A percentile compares a stretch with the other conserved stretches of the same genome.
These are phyloP conservation scores for Pichia californica DNA, from an alignment of 805 yeast genomes.

Conservation along the genomic window DNA sequence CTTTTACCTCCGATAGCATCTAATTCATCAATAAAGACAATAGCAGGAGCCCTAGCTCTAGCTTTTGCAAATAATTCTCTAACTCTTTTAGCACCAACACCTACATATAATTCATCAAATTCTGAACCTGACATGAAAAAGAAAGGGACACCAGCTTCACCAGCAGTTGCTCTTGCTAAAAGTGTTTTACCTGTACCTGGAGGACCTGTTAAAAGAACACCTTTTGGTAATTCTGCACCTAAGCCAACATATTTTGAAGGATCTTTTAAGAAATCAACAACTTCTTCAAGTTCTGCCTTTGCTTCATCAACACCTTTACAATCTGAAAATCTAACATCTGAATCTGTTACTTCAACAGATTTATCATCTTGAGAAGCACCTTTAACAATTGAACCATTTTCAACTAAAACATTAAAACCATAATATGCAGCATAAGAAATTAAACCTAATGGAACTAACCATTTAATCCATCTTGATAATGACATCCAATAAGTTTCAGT, in stretches of 20 bases:
- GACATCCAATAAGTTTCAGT: constrained; percentile 78
- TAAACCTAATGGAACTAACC: constrained; percentile 77
- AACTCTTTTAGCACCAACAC: constrained; percentile 98
- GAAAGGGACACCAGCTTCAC: constrained; percentile 98
- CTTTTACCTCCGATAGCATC: constrained; percentile 99
- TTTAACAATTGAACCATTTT: constrained; percentile 75
- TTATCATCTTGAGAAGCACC: constrained; percentile 67
- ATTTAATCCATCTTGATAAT: constrained; percentile 79
- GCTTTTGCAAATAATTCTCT: constrained; percentile 93
- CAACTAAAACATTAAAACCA: constrained; percentile 73
- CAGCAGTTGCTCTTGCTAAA: constrained; percentile 96
- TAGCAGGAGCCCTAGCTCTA: constrained; percentile 92
- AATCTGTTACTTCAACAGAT: constrained; percentile 75
- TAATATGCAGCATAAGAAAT: constrained; percentile 75
- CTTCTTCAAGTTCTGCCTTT: constrained; percentile 92
- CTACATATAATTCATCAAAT: constrained; percentile 96
- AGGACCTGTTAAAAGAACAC: constrained; percentile 94
- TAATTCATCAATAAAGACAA: constrained; percentile 92
- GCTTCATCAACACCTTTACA: constrained; percentile 99
- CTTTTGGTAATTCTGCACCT: constrained; percentile 97
- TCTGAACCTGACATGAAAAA: constrained; percentile 98
- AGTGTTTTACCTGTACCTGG: constrained; percentile 99
- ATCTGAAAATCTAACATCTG: constrained; percentile 83
- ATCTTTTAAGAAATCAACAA: constrained; percentile 94
- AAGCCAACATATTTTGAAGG: constrained; percentile 94